These are phyloP conservation scores for Talaromyces sp. DNA, from an alignment of 2,329 filamentous ascomycete species.

Conservation along the genomic window DNA sequence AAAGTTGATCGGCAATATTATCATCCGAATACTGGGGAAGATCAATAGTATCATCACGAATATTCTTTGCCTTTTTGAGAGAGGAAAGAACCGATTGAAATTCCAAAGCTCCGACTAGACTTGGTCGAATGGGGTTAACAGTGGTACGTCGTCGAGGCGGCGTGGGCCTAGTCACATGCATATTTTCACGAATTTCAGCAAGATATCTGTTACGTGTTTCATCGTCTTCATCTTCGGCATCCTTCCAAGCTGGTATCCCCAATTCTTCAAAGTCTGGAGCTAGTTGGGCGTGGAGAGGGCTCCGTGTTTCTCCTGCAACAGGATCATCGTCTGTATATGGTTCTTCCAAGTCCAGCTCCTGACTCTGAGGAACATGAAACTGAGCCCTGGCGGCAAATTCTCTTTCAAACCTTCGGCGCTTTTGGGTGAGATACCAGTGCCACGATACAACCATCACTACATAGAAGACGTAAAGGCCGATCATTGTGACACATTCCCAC, in stretches of 20 bases:
- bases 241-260: constrained; percentile 47
- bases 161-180: constrained; percentile 74
- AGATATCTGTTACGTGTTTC: constrained; percentile 56
- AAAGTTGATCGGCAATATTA: constrained; percentile 13
- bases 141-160: constrained; percentile 65
- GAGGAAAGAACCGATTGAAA: constrained; percentile 89
- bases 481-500: constrained; percentile 90
- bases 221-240: constrained; percentile 47
- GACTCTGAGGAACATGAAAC: constrained; percentile 58
- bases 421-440: constrained; percentile 77
- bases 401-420: constrained; percentile 57
- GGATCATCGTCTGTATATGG: constrained; percentile 54
- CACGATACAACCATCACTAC: constrained; percentile 82
- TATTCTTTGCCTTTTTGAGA: constrained; percentile 74
- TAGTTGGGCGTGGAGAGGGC: constrained; percentile 47
- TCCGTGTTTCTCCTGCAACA: constrained; percentile 42
- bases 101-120: constrained; percentile 86
- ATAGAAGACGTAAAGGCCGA: constrained; percentile 85
- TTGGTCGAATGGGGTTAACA: constrained; percentile 82
- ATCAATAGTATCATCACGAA: constrained; percentile 65
- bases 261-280: constrained; percentile 60
- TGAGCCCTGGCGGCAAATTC: constrained; percentile 71
- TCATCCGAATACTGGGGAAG: constrained; percentile 57
- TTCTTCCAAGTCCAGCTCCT: constrained; percentile 55
- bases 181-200: constrained; percentile 85